Evolutionary conservation across 2,329 filamentous ascomycete genomes (phyloP), one percentile per base, ranked within the genome.

Genomic region (Sodiomyces alkalinus): DNA sequence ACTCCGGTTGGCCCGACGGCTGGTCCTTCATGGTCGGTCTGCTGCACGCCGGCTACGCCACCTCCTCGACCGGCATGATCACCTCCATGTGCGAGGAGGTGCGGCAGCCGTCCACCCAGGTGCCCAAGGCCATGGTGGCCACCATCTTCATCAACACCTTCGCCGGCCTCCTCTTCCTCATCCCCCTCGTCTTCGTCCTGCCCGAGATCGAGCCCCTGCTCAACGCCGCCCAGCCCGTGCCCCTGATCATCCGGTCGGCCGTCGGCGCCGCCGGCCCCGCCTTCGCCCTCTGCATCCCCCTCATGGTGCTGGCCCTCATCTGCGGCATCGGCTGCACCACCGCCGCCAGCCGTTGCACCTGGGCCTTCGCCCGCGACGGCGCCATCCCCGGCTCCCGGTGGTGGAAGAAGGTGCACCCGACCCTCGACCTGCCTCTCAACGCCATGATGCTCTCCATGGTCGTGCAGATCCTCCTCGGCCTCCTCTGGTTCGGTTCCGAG

Each of bases 61-160:
- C 76, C 10, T 81, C 76, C 4, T 78, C 75, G 11, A 81, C 76
- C 0, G 79, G 79, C 52, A 83, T 83, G 78, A 76, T 83, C 33
- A 76, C 82, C 46, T 78, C 72, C 36, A 81, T 80, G 76, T 80
- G 74, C 41, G 77, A 82, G 51, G 77, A 81, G 48, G 74, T 80
- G 9, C 60, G 65, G 44, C 55, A 70, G 26, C 76, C 76, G 5
- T 60, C 71, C 0, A 68, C 61, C 3, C 76, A 80, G 47, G 74
- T 80, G 6, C 75, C 76, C 39, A 77, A 75, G 48, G 77, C 76
- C 40, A 78, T 82, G 70, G 73, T 80, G 25, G 57, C 57, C 29
- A 76, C 75, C 37, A 62, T 80, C 39, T 38, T 72, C 39, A 62
- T 80, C 51, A 80, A 81, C 59, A 69, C 64, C 27, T 43, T 76